Evolutionary conservation across 208 protist species (phyloP), one percentile per base, ranked within the genome.

Genomic region (Trypanosoma brucei): DNA sequence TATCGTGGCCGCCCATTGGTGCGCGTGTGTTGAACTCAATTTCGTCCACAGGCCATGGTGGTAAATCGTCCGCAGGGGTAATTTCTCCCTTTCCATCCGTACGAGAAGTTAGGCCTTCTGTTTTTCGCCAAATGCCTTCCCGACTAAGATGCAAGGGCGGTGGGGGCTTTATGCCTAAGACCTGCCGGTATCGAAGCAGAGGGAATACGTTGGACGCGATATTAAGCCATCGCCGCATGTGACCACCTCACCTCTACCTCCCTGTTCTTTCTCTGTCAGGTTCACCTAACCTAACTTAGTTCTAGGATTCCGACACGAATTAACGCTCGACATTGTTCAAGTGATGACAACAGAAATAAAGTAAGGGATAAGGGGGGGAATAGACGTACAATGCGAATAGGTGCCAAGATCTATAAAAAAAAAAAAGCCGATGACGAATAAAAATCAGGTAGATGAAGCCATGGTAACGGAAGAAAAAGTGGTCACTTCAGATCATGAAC

Each of bases 21-120:
- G 53, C 52, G 2, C 52, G 40, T 22, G 83, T 75, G 69, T 87
- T 92, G 68, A 84, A 92, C 68, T 92, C 86, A 34, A 88, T 68
- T 37, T 46, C 64, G 48, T 92, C 82, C 0, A 84, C 65, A 0
- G 86, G 86, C 82, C 82, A 92, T 9, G 82, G 78, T 7, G 86
- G 80, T 1, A 93, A 53, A 14, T 56, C 50, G 13, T 60, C 50
- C 8, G 34, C n/a, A 35, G 14, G 4, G 31, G 2, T 7, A 22
- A 6, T 14, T 31, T 31, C 50, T 31, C 36, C 38, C 2, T 3
- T 9, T 3, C 30, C 36, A 2, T 30, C 9, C 3, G 38, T 31
- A 11, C 52, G 22, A 30, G 34, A 36, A 6, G 11, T 3, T 22
- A n/a, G 49, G 3, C 6, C 3, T 14, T 40, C 50, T n/a, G 13